Conservation (phyloP, 2,329 filamentous ascomycete species). For the Sarocladium strictum region DNA sequence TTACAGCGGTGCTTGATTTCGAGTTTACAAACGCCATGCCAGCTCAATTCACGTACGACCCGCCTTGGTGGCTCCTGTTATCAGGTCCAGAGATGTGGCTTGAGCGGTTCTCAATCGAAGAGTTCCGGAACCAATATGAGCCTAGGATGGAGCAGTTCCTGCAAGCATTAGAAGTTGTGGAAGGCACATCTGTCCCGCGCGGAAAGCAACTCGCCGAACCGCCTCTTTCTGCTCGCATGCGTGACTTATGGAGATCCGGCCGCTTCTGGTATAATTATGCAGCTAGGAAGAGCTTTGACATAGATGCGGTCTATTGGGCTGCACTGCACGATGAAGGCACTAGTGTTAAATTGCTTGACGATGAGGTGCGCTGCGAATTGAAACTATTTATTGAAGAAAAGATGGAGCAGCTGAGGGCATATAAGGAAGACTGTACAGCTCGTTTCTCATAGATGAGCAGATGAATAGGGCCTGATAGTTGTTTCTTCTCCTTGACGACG, state of each 20-base stretch:
- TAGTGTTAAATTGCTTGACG: constrained; percentile 19
- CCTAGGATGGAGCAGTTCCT: constrained; percentile 31
- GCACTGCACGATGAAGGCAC: constrained; percentile 19
- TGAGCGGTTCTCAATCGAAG: constrained; percentile 14
- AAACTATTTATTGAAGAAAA: constrained; percentile 20
- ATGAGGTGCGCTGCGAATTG: constrained; percentile 17
- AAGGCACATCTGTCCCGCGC: constrained; percentile 11
- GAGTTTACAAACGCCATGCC: constrained; percentile 37
- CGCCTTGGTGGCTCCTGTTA: constrained; percentile 33
- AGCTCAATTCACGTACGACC: constrained; percentile 29
- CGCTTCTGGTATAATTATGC: constrained; percentile 32
- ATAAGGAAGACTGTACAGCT: constrained; percentile 21
- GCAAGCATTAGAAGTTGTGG: constrained; percentile 23
- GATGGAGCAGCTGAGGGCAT: constrained; percentile 23
- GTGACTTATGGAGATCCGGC: constrained; percentile 26
- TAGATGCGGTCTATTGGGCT: constrained; percentile 28
- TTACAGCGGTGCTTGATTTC: constrained; percentile 32
- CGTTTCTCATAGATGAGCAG: constrained; percentile 17
- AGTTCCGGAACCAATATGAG: constrained; percentile 21
- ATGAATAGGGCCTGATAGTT: not conserved
- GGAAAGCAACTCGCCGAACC: not conserved
- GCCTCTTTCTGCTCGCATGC: constrained; percentile 22
- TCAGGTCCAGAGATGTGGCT: constrained; percentile 19
- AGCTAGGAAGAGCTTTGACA: constrained; percentile 28
- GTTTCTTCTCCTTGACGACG: too few relatives aligned